Conservation (phyloP, 108 stramenopile genomes). For the Poteriospumella lacustris region DNA sequence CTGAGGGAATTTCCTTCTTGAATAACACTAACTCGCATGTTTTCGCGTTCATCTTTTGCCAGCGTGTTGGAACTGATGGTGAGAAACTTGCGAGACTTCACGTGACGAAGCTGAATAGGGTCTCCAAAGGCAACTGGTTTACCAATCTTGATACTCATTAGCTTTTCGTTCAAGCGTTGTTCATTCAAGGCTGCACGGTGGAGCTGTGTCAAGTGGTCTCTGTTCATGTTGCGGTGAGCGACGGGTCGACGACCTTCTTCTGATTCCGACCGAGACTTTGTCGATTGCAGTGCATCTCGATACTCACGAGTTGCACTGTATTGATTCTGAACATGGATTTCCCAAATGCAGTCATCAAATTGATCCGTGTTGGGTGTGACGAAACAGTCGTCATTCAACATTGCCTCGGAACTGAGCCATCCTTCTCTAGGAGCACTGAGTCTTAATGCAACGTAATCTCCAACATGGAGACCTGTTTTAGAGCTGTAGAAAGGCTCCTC, state of each 20-base stretch:
- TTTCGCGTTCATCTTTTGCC: constrained; percentile 26
- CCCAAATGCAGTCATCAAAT: constrained; percentile 16
- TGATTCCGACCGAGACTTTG: too few relatives aligned
- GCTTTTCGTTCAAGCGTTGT: constrained; percentile 23
- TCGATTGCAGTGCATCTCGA: neutral
- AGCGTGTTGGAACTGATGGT: neutral
- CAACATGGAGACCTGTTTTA: neutral
- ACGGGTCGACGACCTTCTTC: neutral
- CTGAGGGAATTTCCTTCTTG: constrained; percentile 20
- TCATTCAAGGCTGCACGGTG: constrained; percentile 11
- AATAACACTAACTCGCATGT: neutral
- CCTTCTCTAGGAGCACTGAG: neutral
- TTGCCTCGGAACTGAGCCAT: constrained; percentile 14
- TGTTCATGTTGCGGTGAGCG: neutral
- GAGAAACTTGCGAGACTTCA: constrained; percentile 27
- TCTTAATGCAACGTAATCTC: neutral
- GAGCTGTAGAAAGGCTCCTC: too few relatives aligned
- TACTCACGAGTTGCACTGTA: constrained; percentile 21
- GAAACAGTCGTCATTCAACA: constrained; percentile 5
- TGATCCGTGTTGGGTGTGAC: neutral
- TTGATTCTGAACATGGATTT: constrained; percentile 28
- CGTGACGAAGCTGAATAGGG: constrained; percentile 12
- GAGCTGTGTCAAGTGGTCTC: neutral
- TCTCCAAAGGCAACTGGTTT: constrained; percentile 26
- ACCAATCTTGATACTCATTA: constrained; percentile 22